Base-by-base conservation (phyloP, 148 eudicot species). In the Talinum fruticosum region DNA sequence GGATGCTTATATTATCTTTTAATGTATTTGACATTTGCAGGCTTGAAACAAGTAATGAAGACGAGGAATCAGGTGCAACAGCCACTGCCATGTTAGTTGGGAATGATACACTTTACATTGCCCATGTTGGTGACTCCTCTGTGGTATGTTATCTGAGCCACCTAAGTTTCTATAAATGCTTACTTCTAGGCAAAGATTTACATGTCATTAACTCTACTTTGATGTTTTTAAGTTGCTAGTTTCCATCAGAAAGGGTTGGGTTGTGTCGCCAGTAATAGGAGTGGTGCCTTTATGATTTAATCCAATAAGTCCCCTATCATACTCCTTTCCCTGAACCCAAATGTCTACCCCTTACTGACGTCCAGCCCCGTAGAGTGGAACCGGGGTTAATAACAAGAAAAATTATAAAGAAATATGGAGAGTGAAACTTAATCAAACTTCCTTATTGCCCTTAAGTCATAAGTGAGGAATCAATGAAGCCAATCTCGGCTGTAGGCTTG, bases 41-140 rank as follows among this genome's bases (percentile, higher is more conserved):
- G 94, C 97, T 93, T 73, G 97, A 88, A 51, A 69, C 44, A 66
- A 83, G 76, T 57, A 89, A 79, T 66, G 83, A 84, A 77, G 88
- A 82, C 71, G 92, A 81, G 36, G 97, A 96, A 80, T 96, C 99
- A 77, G 99, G 99, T 72, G 85, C 97, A 15, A 96, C 99, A 34
- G 99, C 97, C 72, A 93, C 99, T 16, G 89, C 85, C 64, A 72
- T 90, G 82, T 85, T 96, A 59, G 62, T 91, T 66, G 78, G 88
- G 72, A 88, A 85, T 26, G 92, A 93, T 75, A 80, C 71, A 77
- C 81, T 93, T 30, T 79, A 90, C 80, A 81, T 93, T 78, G 90
- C 99, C 34, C 99, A 96, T 79, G 86, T 93, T 87, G 99, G 99
- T 61, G 99, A 96, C 84, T 96, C 99, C 29, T 86, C 85, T 69